Evolutionary conservation across 108 stramenopile species (phyloP).

Genomic region (Stephanodiscus triporus): DNA sequence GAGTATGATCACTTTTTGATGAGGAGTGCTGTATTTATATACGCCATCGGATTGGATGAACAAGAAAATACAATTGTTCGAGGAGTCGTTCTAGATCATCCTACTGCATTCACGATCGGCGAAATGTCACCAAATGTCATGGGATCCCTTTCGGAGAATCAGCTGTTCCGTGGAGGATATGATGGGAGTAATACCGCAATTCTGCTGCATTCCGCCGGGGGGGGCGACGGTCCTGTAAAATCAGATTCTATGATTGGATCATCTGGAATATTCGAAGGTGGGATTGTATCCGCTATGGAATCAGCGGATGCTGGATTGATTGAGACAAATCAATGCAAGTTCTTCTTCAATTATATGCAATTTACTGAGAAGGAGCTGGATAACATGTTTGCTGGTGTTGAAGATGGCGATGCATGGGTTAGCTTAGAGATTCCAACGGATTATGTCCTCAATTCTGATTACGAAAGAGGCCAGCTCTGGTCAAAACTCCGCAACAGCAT

Average conservation of each 20-base stretch:
- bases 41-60: conserved; percentile 76
- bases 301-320: conserved; percentile 44
- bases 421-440: conserved; percentile 80
- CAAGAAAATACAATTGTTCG: conserved; percentile 74
- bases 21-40: conserved; percentile 75
- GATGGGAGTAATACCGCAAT: conserved; percentile 63
- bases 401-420: conserved; percentile 73
- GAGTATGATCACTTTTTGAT: conserved; percentile 82
- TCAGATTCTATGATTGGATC: conserved; percentile 66
- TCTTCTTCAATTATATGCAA: conserved; percentile 83
- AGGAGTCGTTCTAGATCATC: conserved; percentile 84
- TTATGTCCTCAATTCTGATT: conserved; percentile 61
- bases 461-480: conserved; percentile 76
- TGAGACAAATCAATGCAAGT: conserved; percentile 64
- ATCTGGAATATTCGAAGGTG: conserved; percentile 79
- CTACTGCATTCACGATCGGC: conserved; percentile 79
- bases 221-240: conserved; percentile 41
- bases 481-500: conserved; percentile 61
- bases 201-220: conserved; percentile 70
- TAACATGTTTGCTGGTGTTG: conserved; percentile 59
- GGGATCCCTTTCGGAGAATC: conserved; percentile 52
- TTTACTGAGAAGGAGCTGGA: conserved; percentile 79
- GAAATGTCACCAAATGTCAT: conserved; percentile 70
- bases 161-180: conserved; percentile 76
- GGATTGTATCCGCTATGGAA: conserved; percentile 58